phyloP scores from a whole-genome alignment of 768 basidiomycete species.

The Tulasnella sp. region DNA sequence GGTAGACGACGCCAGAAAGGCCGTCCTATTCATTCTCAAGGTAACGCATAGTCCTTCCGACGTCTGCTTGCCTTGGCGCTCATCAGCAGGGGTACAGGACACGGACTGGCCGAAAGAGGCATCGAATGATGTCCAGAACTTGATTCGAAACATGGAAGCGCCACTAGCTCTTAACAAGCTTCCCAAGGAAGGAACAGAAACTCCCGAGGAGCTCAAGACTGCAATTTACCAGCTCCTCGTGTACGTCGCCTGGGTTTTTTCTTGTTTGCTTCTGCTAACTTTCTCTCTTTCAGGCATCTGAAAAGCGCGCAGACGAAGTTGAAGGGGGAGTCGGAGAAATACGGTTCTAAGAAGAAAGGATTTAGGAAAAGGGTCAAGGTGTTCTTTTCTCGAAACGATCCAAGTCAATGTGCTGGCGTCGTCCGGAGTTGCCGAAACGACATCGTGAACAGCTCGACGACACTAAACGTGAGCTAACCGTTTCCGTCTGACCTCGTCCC shows the following conservation, averaged over 20 bases:
- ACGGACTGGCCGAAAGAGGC: background rate
- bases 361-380: background rate
- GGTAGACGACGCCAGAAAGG: too few species aligned
- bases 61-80: too few species aligned
- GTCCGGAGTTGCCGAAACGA: background rate
- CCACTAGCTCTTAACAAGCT: background rate
- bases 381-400: background rate
- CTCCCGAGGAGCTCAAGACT: background rate
- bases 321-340: background rate
- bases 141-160: background rate
- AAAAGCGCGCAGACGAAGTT: background rate
- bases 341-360: background rate
- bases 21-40: too few species aligned
- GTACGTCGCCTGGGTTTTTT: background rate
- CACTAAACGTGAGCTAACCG: background rate
- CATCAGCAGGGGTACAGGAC: background rate
- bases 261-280: too few species aligned
- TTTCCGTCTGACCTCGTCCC: background rate
- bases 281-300: background rate
- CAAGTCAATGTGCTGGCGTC: background rate
- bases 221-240: background rate
- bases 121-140: background rate
- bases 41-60: too few species aligned
- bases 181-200: background rate
- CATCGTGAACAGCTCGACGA: background rate